Conservation (phyloP, 1,284 basidiomycete genomes). For the Cryptococcus hybrid region DNA sequence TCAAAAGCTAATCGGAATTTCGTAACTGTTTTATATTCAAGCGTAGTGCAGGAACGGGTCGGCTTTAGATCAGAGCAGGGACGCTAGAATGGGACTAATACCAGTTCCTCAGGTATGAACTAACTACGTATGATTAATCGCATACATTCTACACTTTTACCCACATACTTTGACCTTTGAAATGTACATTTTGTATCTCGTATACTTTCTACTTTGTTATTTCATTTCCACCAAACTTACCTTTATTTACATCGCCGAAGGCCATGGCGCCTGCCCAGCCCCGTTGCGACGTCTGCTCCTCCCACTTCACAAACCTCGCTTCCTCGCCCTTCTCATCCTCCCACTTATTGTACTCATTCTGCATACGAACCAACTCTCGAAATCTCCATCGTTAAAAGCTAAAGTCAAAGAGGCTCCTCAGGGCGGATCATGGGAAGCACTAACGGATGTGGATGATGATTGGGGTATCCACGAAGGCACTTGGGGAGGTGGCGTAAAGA, state of each 20-base stretch:
- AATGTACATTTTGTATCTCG: too few relatives aligned
- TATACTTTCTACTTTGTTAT: too few relatives aligned
- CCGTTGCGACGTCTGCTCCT: not conserved
- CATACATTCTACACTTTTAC: too few relatives aligned
- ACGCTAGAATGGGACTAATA: too few relatives aligned
- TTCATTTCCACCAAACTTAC: not conserved
- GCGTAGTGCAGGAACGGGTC: too few relatives aligned
- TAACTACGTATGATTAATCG: too few relatives aligned
- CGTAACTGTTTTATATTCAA: too few relatives aligned
- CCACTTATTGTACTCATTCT: constrained; percentile 4
- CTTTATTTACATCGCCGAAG: not conserved
- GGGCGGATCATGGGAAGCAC: constrained; percentile 13
- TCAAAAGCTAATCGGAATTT: too few relatives aligned
- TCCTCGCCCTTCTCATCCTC: not conserved
- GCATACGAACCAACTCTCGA: not conserved
- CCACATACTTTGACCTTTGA: too few relatives aligned
- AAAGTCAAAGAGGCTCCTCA: constrained; percentile 6
- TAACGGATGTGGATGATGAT: constrained; percentile 5
- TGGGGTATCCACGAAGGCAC: not conserved
- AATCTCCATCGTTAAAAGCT: not conserved
- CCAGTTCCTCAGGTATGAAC: too few relatives aligned
- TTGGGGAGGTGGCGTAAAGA: constrained; percentile 6
- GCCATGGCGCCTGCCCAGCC: not conserved
- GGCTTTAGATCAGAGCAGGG: too few relatives aligned
- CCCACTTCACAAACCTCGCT: constrained; percentile 31